Base-by-base conservation (phyloP, 768 basidiomycete species). In the Rubroboletus pulcherrimus region DNA sequence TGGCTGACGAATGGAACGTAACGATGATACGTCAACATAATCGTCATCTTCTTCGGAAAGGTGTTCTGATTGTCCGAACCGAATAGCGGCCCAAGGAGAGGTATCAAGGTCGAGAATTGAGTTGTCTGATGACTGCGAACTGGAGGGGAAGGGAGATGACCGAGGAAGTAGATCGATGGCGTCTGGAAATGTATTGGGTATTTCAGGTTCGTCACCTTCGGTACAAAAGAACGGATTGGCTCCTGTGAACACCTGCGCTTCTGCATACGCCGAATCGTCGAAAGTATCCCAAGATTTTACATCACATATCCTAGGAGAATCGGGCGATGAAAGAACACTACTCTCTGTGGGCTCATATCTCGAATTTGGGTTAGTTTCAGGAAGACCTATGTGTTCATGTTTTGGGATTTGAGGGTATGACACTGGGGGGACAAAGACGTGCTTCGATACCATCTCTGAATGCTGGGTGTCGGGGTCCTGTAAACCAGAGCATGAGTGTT, bases 101-200 rank as follows among this genome's bases (percentile, higher is more conserved):
- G 64, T 63, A 14, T 66, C 68, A 8, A 71, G 51, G 21, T 62
- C 38, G 15, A 70, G 55, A 41, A 66, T 60, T 2, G 43, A 57
- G 46, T 58, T 31, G 15, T 64, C 40, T 15, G 62, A 60, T 17
- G 51, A 49, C 24, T 47, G 59, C 29, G 55, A 59, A 42, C 59
- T 45, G 24, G 63, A 61, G 48, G 51, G 10, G 21, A 61, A 56
- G 12, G 68, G 70, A 21, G 64, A 68, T 44, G 66, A 72, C 29
- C 39, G 56, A 38, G 62, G 60, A n/a, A 68, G 53, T 31, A 53
- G 47, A 35, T 48, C 40, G 34, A 35, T 30, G 26, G 2, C 26
- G 24, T 47, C 45, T 21, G 29, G 35, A 29, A 14, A 47, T 35
- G 19, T 40, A 38, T 43, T 11, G 12, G 54, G 24, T 15, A 12